phyloP scores from a whole-genome alignment of 177 flowering plant species.

The Vitis hybrid region DNA sequence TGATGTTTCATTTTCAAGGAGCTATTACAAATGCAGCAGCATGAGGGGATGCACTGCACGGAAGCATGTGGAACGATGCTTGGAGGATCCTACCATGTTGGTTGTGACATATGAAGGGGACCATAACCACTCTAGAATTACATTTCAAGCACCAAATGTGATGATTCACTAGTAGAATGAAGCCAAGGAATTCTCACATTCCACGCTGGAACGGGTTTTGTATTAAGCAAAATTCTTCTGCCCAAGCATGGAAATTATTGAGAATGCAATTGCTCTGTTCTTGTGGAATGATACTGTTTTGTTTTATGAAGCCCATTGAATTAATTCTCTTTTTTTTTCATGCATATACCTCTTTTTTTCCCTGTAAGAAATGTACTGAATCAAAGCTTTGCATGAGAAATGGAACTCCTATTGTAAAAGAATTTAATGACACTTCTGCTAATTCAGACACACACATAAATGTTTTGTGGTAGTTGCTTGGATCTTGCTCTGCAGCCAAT shows the following conservation, averaged over 20 bases:
- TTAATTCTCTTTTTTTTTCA: background rate
- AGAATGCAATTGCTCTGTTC: background rate
- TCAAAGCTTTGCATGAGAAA: background rate
- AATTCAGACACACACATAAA: no score
- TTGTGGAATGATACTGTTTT: background rate
- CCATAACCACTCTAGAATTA: conserved; percentile 32
- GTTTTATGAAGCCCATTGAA: background rate
- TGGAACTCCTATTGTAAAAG: no score
- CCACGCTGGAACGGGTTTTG: background rate
- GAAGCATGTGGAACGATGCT: conserved; percentile 40
- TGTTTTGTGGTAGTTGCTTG: no score
- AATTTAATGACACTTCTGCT: no score
- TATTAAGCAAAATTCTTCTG: background rate
- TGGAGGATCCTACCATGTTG: conserved; percentile 37
- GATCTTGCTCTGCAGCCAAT: no score
- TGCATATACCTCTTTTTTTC: background rate
- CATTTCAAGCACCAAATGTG: conserved; percentile 21
- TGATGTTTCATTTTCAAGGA: conserved; percentile 19
- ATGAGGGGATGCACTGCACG: conserved; percentile 42
- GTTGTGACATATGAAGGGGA: conserved; percentile 42
- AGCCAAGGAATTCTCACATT: background rate
- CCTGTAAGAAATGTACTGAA: background rate
- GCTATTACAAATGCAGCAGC: conserved; percentile 49
- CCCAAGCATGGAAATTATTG: conserved; percentile 2
- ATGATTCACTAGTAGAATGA: conserved; percentile 2